These are phyloP conservation scores for Candida methanosorbosa DNA, from an alignment of 805 yeast species.

Conservation along the genomic window DNA sequence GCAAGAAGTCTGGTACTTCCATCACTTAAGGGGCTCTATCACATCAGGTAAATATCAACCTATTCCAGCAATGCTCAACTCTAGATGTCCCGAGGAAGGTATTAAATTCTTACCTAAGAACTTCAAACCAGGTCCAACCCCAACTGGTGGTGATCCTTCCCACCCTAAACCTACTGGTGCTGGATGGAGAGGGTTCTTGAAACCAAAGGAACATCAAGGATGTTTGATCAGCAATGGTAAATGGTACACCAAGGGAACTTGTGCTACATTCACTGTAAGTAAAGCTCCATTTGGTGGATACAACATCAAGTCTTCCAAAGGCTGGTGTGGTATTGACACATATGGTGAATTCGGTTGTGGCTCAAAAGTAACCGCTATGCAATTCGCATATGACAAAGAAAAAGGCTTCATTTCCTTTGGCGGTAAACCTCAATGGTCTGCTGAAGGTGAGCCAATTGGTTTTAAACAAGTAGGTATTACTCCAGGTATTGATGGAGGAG, in stretches of 20 bases:
- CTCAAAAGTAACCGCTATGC: constrained; percentile 32
- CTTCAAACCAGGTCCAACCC: constrained; percentile 15
- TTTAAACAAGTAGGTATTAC: constrained; percentile 39
- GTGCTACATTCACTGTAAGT: constrained; percentile 63
- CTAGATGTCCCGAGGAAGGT: constrained; percentile 62
- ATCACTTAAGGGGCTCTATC: constrained; percentile 65
- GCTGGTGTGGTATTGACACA: constrained; percentile 52
- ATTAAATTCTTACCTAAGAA: constrained; percentile 67
- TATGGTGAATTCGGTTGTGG: constrained; percentile 22
- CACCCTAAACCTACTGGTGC: constrained; percentile 25
- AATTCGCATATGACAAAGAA: constrained; percentile 46
- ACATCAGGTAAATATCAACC: constrained; percentile 55
- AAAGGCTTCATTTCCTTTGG: constrained; percentile 47
- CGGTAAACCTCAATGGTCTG: constrained; percentile 55
- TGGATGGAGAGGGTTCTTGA: constrained; percentile 36
- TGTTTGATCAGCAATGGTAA: constrained; percentile 81
- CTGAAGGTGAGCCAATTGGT: constrained; percentile 33
- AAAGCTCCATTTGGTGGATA: constrained; percentile 68
- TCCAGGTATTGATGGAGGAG: constrained; percentile 32
- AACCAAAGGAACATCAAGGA: constrained; percentile 46
- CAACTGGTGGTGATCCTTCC: constrained; percentile 18
- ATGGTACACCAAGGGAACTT: constrained; percentile 77
- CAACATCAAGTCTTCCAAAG: constrained; percentile 59
- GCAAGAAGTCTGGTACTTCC: constrained; percentile 75
- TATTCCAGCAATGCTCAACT: constrained; percentile 45